These are phyloP conservation scores for Aspergillus quadricinctus DNA, from an alignment of 2,329 filamentous ascomycete genomes.

Conservation along the genomic window DNA sequence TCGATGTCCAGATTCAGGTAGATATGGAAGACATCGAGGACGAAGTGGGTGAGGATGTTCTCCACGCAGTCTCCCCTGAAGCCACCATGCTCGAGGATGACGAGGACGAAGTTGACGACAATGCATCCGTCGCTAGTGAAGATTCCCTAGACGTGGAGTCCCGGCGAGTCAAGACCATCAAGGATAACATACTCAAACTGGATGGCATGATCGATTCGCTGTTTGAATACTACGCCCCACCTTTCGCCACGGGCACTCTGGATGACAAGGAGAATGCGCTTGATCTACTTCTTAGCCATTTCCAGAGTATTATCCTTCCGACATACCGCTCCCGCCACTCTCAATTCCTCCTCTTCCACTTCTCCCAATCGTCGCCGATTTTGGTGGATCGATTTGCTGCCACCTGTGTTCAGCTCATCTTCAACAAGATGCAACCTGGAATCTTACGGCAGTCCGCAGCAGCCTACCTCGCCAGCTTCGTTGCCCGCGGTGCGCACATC, in stretches of 20 bases:
- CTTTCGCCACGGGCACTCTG: constrained; percentile 65
- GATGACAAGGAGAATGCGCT: constrained; percentile 68
- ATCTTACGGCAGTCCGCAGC: constrained; percentile 78
- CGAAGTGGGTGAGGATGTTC: constrained; percentile 67
- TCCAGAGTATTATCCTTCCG: constrained; percentile 80
- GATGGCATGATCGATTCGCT: constrained; percentile 84
- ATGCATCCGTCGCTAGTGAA: constrained; percentile 56
- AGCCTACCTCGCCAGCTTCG: constrained; percentile 90
- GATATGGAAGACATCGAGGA: constrained; percentile 92
- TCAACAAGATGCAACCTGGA: constrained; percentile 64
- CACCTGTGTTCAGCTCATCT: constrained; percentile 67
- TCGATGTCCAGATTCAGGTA: constrained; percentile 91
- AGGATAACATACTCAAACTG: constrained; percentile 82
- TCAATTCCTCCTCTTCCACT: constrained; percentile 95
- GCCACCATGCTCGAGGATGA: constrained; percentile 31
- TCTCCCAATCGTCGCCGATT: constrained; percentile 73
- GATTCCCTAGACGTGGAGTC: constrained; percentile 50
- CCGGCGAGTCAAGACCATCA: constrained; percentile 62
- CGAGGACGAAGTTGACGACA: constrained; percentile 62
- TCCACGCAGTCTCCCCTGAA: constrained; percentile 45
- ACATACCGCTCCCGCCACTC: constrained; percentile 89
- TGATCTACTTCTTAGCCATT: constrained; percentile 76
- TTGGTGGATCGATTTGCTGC: constrained; percentile 80
- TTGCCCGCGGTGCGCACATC: constrained; percentile 82
- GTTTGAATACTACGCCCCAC: constrained; percentile 74